These are phyloP conservation scores for Hypomyces rosellus DNA, from an alignment of 2,329 filamentous ascomycete genomes.

Conservation along the genomic window DNA sequence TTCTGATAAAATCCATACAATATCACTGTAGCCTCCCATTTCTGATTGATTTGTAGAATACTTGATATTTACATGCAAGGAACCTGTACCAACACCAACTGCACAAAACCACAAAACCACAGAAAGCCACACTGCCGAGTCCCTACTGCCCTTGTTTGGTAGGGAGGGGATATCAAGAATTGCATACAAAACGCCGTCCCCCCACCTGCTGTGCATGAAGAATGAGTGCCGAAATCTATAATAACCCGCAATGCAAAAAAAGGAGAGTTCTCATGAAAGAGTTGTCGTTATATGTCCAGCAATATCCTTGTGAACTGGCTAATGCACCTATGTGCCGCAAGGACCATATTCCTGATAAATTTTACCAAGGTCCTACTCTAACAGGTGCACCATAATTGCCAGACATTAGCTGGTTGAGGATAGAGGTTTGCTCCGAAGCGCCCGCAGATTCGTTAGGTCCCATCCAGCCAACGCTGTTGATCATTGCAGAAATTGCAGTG, in stretches of 20 bases:
- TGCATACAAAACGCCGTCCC: conserved; percentile 26
- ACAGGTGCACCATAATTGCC: conserved; percentile 55
- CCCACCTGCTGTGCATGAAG: conserved; percentile 21
- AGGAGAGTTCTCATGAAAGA: conserved; percentile 27
- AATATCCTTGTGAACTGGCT: conserved; percentile 15
- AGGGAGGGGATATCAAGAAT: conserved; percentile 26
- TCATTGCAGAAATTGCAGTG: conserved; percentile 71
- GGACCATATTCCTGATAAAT: neutral
- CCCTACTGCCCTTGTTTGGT: conserved; percentile 7
- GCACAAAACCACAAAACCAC: conserved; percentile 2
- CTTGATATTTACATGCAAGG: conserved; percentile 9
- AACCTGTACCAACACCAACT: conserved; percentile 5
- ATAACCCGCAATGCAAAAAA: conserved; percentile 26
- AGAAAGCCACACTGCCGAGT: conserved; percentile 7
- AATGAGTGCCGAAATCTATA: conserved; percentile 31
- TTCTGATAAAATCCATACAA: too few species aligned
- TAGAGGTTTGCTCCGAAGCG: conserved; percentile 45
- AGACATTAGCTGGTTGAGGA: conserved; percentile 56
- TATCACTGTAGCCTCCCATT: too few species aligned
- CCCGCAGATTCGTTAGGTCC: conserved; percentile 32
- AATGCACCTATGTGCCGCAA: neutral
- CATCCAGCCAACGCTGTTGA: conserved; percentile 73
- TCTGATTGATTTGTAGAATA: conserved; percentile 5
- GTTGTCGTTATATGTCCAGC: conserved; percentile 27
- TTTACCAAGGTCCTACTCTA: conserved; percentile 55